Base-by-base conservation (phyloP, 2,329 filamentous ascomycete genomes). In the Alternaria atra region DNA sequence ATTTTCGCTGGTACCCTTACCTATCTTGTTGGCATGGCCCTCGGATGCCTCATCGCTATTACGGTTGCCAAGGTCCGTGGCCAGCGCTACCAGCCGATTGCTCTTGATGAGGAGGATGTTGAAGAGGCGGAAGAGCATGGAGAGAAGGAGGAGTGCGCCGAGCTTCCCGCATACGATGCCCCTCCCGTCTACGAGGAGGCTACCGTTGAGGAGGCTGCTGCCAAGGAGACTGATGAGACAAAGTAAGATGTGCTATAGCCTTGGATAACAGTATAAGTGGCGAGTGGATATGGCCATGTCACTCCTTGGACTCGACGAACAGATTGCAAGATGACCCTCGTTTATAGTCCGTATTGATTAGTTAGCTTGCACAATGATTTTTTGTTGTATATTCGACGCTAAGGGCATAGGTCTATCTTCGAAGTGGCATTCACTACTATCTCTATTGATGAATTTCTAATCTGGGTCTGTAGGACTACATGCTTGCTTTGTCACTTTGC, bases 1-100 rank as follows among this genome's bases (percentile, higher is more conserved):
- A 84, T 92, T 65, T 84, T 87, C 25, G 88, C 89, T 44, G 91
- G 90, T 72, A 84, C 92, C 55, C 83, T 84, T 30, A 87, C 90
- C 64, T 90, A 89, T 77, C 76, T 91, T 40, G 74, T 92, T 47
- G 89, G 88, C 55, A 90, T 92, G 85, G 79, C 89, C 58, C 76
- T 90, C 40, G 89, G 89, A 63, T 88, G 86, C 52, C 69, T 90
- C 54, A 81, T 88, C 55, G 84, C 89, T 52, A 87, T 86, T 59
- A 51, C 89, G 27, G 87, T 87, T 81, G 85, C 86, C 64, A 78
- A 83, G 62, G 74, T 89, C 62, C 85, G 86, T 53, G 81, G 84
- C 50, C 78, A 79, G 46, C 54, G 63, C 37, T 79, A 79, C 62
- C 70, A 75, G 65, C 64, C 67, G n/a, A 67, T 79, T 46, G 68